Percentiles rank a stretch among this genome's conserved stretches.
phyloP scores from a whole-genome alignment of 2,329 filamentous ascomycete species.

The Epicoccum nigrum region DNA sequence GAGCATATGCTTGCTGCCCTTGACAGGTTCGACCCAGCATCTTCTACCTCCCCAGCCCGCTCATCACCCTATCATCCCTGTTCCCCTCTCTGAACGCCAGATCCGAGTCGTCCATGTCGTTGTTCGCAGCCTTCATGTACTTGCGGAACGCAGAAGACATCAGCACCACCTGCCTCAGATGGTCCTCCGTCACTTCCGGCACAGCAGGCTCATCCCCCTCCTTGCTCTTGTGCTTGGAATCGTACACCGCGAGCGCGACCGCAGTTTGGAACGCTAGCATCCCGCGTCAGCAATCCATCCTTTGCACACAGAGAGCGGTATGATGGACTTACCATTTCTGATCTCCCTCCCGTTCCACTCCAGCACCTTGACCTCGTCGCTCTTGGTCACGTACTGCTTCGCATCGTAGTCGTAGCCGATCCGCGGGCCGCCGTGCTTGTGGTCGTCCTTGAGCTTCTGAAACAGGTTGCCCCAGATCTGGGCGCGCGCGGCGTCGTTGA shows the following conservation, averaged over 20 bases:
- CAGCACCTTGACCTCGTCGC: slow-evolving; percentile 19
- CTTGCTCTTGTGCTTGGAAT: neutral
- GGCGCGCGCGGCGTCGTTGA: slow-evolving; percentile 9
- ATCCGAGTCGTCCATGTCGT: neutral
- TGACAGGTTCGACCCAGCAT: too few species aligned
- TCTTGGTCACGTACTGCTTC: slow-evolving; percentile 21
- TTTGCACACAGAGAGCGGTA: neutral
- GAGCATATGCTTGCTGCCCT: too few species aligned
- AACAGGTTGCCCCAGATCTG: slow-evolving; percentile 37
- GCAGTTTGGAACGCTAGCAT: slow-evolving; percentile 1
- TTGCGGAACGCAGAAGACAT: slow-evolving; percentile 1
- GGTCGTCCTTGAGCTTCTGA: slow-evolving; percentile 18
- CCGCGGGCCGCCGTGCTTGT: slow-evolving; percentile 5
- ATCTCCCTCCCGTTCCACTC: slow-evolving; percentile 42
- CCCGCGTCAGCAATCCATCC: neutral
- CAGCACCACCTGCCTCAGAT: neutral
- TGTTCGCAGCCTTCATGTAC: neutral
- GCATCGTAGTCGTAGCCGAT: slow-evolving; percentile 17
- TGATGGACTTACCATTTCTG: slow-evolving; percentile 28
- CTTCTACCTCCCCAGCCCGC: too few species aligned
- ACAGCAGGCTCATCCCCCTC: neutral
- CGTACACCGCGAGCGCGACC: slow-evolving; percentile 4
- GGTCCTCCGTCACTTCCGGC: neutral
- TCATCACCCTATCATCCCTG: neutral
- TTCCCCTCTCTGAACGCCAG: neutral